Base-by-base conservation (phyloP, 208 protist genomes). In the Acanthamoeba culbertsoni region DNA sequence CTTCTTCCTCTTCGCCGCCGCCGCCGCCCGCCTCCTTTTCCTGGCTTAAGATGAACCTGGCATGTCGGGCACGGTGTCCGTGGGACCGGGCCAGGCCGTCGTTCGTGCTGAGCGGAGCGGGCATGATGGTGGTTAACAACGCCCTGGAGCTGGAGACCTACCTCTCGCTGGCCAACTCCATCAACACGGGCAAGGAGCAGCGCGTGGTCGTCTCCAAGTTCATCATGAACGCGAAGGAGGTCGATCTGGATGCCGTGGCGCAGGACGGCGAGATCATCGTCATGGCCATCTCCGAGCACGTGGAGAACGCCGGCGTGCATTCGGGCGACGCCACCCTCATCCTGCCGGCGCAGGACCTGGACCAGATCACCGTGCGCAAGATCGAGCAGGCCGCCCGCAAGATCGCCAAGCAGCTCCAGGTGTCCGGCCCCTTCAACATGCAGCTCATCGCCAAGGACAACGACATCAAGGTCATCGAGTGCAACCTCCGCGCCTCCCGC, bases 181-280 rank as follows among this genome's bases (percentile, higher is more conserved):
- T 99, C 23, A 98, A 96, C 53, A 51, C 28, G 12, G 31, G 31
- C 40, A 93, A 71, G 35, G 91, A 51, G 16, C 16, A 93, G 10
- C 91, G 62, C 18, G 57, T 93, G 26, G 45, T 65, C 18, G 31
- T 93, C 77, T 93, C 53, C 40, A 82, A 82, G 40, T 99, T 99
- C 95, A 98, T 99, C 92, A 96, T 98, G 75, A 95, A 97, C 43
- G 98, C 98, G 37, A 99, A 99, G 96, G 99, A 99, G 97, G 99
- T 99, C 95, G 99, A 99, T 94, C 97, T 99, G 48, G 99, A 99
- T 95, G 99, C 99, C 79, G 99, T 99, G 26, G 99, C 99, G n/a
- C 95, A 98, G 88, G 97, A 99, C 92, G 99, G 99, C 57, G 92
- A 97, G 55, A 96, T 99, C 68, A 95, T 99, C 23, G 98, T 98